Conservation (phyloP, 441 rosid species). For the Erodium chrysanthum region DNA sequence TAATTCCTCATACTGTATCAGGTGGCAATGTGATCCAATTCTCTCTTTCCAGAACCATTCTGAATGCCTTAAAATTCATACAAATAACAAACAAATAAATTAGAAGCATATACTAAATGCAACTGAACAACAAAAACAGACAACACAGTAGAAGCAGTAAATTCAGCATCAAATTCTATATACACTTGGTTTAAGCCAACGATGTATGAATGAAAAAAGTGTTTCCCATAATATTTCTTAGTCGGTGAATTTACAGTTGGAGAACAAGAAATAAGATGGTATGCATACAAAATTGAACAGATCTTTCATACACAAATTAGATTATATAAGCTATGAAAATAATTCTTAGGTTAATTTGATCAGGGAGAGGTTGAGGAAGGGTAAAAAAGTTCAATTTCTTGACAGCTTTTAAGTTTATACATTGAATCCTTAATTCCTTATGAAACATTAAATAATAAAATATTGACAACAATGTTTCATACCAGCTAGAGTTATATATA, state of each 20-base stretch:
- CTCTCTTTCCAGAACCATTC: conserved; percentile 97
- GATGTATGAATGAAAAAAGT: not conserved
- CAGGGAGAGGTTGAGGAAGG: not conserved
- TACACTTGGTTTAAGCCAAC: not conserved
- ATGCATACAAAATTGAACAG: not conserved
- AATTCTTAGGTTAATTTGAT: not conserved
- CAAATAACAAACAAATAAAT: conserved; percentile 5
- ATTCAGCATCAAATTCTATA: conserved; percentile 1
- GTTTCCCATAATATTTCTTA: not conserved
- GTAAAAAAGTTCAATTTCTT: not conserved
- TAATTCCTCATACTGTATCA: conserved; percentile 55
- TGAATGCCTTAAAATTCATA: conserved; percentile 59
- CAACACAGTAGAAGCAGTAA: not conserved
- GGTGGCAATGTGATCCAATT: conserved; percentile 73
- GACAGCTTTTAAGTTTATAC: not conserved
- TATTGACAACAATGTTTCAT: not conserved
- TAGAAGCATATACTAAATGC: not conserved
- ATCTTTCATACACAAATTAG: not conserved
- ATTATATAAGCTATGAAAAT: not conserved
- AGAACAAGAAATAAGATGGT: conserved; percentile 2
- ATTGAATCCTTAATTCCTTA: not conserved
- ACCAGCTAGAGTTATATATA: not conserved
- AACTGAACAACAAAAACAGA: not conserved
- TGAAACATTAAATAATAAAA: not conserved
- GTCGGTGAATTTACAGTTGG: not conserved